Evolutionary conservation across 768 basidiomycete genomes (phyloP).

Genomic region (Lyophyllum decastes): DNA sequence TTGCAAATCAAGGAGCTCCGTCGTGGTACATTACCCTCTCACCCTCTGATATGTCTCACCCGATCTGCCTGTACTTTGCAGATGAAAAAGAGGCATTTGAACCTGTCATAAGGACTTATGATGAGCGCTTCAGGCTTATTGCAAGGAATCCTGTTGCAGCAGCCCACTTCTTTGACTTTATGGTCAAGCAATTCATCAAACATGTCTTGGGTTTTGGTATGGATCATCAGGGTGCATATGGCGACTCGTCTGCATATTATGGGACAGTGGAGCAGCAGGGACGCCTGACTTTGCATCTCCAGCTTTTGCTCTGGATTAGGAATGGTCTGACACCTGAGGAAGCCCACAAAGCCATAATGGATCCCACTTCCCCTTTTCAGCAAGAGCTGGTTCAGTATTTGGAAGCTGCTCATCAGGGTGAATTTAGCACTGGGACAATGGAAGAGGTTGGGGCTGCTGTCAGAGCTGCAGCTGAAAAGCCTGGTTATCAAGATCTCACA

Average conservation of each 20-base stretch:
- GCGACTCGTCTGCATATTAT: slow-evolving; percentile 28
- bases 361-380: slow-evolving; percentile 6
- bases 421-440: background rate
- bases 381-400: slow-evolving; percentile 2
- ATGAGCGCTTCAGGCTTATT: background rate
- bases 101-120: slow-evolving; percentile 10
- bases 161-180: background rate
- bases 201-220: slow-evolving; percentile 18
- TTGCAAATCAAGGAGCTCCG: slow-evolving; percentile 25
- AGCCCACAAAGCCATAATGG: slow-evolving; percentile 3
- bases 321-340: slow-evolving; percentile 11
- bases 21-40: slow-evolving; percentile 38
- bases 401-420: slow-evolving; percentile 1
- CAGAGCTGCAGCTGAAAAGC: too few species aligned
- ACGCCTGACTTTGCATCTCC: slow-evolving; percentile 27
- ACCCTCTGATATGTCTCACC: slow-evolving; percentile 32
- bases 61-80: slow-evolving; percentile 35
- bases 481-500: slow-evolving; percentile 14
- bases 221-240: slow-evolving; percentile 26
- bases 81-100: slow-evolving; percentile 21
- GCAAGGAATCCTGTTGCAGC: slow-evolving; percentile 20
- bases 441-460: background rate
- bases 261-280: slow-evolving; percentile 34
- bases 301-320: slow-evolving; percentile 28
- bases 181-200: background rate